Conservation (phyloP, 1,284 basidiomycete species). For the Cutaneotrichosporon sp. region DNA sequence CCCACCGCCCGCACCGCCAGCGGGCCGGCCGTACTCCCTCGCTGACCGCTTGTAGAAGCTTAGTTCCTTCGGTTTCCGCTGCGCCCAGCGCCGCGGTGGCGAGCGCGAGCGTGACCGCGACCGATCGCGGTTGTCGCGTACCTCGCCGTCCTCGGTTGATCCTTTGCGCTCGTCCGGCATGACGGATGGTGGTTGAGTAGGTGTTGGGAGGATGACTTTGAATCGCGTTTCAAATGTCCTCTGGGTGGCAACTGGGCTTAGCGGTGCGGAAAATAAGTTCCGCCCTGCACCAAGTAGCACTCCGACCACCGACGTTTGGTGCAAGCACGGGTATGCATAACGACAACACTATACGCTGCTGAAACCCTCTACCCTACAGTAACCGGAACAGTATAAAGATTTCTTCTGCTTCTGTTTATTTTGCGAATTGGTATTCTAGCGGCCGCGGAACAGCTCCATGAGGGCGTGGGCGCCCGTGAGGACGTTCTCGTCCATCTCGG, state of each 20-base stretch:
- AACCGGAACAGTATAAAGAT: too few relatives aligned
- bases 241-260: slow-evolving; percentile 3
- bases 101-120: too few relatives aligned
- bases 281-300: too few relatives aligned
- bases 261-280: too few relatives aligned
- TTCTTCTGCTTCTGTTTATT: background rate
- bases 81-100: slow-evolving; percentile 6
- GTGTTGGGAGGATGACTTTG: too few relatives aligned
- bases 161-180: too few relatives aligned
- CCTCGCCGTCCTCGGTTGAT: too few relatives aligned
- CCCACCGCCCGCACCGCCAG: background rate
- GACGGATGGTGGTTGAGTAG: too few relatives aligned
- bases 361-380: too few relatives aligned
- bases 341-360: slow-evolving; percentile 2
- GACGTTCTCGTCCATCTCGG: slow-evolving; percentile 23
- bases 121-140: too few relatives aligned
- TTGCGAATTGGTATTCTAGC: background rate
- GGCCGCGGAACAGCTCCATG: slow-evolving; percentile 19
- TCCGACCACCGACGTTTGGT: too few relatives aligned
- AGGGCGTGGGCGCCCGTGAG: slow-evolving; percentile 21
- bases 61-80: slow-evolving; percentile 39
- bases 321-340: slow-evolving; percentile 3
- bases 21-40: slow-evolving; percentile 7
- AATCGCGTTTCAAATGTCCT: too few relatives aligned
- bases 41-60: slow-evolving; percentile 48